These are phyloP conservation scores for Jimgerdemannia flammicorona DNA, from an alignment of 192 early-diverging fungal species.

Conservation along the genomic window DNA sequence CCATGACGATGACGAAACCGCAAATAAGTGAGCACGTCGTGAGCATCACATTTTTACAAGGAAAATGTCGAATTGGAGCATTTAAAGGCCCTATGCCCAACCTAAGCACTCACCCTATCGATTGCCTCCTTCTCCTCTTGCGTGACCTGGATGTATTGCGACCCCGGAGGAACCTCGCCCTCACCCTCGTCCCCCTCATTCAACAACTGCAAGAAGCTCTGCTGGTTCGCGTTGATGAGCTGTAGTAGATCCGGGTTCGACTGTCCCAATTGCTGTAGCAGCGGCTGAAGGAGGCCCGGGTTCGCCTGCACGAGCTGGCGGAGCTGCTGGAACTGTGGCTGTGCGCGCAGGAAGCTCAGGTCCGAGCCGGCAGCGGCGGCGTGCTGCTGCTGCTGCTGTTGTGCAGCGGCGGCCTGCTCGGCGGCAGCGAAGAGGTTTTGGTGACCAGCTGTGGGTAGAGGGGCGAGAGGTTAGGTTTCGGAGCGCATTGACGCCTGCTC, in stretches of 20 bases:
- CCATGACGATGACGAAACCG: not conserved
- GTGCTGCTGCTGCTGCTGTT: constrained; percentile 25
- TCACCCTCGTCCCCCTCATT: constrained; percentile 58
- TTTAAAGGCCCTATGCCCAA: no score
- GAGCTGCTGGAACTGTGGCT: constrained; percentile 90
- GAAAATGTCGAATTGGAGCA: not conserved
- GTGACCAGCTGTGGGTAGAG: not conserved
- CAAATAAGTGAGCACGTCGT: constrained; percentile 1
- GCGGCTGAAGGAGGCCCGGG: constrained; percentile 81
- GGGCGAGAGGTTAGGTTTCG: not conserved
- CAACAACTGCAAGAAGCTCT: constrained; percentile 77
- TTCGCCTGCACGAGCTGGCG: constrained; percentile 82
- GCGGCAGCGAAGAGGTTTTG: constrained; percentile 12
- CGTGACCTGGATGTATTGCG: constrained; percentile 77
- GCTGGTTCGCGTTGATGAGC: constrained; percentile 73
- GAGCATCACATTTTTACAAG: constrained; percentile 1
- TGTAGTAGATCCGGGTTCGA: constrained; percentile 82
- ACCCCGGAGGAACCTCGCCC: constrained; percentile 35
- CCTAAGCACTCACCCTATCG: constrained; percentile 55
- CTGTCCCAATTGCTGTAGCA: constrained; percentile 80
- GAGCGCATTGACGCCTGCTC: no score
- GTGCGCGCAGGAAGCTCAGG: constrained; percentile 59
- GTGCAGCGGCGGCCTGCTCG: constrained; percentile 21
- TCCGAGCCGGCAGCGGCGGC: constrained; percentile 35
- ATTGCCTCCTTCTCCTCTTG: constrained; percentile 90